A percentile compares a stretch with the other conserved stretches of the same genome.
phyloP scores from a whole-genome alignment of 208 protist genomes.

The Acanthamoeba healyi region DNA sequence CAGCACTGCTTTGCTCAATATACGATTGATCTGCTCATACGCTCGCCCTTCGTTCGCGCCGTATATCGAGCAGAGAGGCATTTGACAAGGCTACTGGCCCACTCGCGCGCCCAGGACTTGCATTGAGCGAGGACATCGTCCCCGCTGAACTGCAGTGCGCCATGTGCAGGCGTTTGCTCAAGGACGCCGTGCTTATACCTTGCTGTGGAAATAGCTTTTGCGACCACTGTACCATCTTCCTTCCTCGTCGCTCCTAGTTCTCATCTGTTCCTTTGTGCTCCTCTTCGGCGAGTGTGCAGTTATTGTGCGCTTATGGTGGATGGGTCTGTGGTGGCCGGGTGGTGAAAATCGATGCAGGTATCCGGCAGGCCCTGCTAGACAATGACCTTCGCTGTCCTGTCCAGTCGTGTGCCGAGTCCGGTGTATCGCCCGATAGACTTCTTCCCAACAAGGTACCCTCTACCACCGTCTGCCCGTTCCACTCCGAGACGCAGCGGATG shows the following conservation, averaged over 20 bases:
- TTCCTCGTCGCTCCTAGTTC: conserved; percentile 18
- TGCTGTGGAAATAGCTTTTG: conserved; percentile 84
- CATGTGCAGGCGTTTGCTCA: conserved; percentile 75
- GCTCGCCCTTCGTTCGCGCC: not conserved
- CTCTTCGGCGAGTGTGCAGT: too few relatives aligned
- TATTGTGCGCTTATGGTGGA: not conserved
- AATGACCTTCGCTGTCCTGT: not conserved
- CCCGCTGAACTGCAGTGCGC: conserved; percentile 79
- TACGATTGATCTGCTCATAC: too few relatives aligned
- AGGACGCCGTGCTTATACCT: conserved; percentile 78
- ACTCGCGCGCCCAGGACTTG: not conserved
- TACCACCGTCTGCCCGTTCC: too few relatives aligned
- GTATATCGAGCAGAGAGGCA: not conserved
- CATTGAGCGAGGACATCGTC: not conserved
- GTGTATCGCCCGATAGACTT: not conserved
- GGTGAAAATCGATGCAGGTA: not conserved
- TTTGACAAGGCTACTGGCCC: not conserved
- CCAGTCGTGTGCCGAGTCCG: not conserved
- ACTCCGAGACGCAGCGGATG: not conserved
- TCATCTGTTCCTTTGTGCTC: too few relatives aligned
- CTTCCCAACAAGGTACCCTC: conserved; percentile 20
- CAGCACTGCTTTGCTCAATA: not conserved
- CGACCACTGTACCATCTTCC: conserved; percentile 61
- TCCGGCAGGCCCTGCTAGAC: not conserved
- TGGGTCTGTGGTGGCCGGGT: not conserved